Percentiles rank a stretch among this genome's conserved stretches.
Conservation (phyloP, 768 basidiomycete species). For the Dacryopinax spathularia region DNA sequence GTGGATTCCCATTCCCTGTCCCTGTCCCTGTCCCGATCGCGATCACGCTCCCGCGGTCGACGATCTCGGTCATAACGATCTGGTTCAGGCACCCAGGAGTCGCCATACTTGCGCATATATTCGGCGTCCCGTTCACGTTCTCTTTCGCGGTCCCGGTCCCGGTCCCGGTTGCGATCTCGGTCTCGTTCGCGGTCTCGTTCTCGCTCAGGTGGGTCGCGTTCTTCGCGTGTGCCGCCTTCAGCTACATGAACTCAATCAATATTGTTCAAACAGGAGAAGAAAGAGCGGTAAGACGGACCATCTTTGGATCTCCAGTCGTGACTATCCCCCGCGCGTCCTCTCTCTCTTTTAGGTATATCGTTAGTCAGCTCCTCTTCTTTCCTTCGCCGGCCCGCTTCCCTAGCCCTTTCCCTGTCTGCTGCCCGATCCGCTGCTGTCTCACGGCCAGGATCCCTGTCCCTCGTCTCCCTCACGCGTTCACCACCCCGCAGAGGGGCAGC, state of each 20-base stretch:
- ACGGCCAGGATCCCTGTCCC: neutral
- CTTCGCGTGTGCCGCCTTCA: neutral
- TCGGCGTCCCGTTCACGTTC: neutral
- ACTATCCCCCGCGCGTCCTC: neutral
- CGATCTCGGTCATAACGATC: neutral
- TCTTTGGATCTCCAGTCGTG: neutral
- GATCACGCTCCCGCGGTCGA: neutral
- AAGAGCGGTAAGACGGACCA: neutral
- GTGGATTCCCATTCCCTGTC: slow-evolving; percentile 1
- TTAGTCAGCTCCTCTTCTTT: neutral
- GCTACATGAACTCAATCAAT: neutral
- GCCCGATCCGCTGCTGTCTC: neutral
- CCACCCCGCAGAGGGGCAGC: neutral
- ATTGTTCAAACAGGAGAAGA: neutral
- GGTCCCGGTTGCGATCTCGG: too few relatives aligned
- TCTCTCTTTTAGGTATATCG: neutral
- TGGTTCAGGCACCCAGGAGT: neutral
- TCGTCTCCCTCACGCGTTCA: neutral
- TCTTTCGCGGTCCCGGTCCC: neutral
- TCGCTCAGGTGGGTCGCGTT: neutral
- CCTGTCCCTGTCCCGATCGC: neutral
- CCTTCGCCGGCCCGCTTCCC: neutral
- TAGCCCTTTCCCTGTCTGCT: neutral
- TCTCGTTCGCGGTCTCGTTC: neutral
- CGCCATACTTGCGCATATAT: neutral